These are phyloP conservation scores for Coleophoma crateriformis DNA, from an alignment of 2,329 filamentous ascomycete genomes.

Conservation along the genomic window DNA sequence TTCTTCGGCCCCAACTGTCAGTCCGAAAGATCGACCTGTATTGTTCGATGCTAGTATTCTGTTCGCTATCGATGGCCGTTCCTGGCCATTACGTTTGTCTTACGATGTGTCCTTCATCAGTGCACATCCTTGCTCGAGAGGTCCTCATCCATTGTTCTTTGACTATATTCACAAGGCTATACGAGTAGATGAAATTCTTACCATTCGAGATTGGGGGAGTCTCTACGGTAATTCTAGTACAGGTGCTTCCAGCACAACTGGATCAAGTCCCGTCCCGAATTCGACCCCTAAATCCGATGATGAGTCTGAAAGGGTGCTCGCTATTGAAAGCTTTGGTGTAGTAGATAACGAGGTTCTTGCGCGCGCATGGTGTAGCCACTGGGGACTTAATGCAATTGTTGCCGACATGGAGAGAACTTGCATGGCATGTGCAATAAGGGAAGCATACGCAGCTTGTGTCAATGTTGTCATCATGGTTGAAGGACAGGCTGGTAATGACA, in stretches of 20 bases:
- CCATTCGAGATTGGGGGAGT: conserved; percentile 57
- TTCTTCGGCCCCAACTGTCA: not conserved
- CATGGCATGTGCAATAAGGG: conserved; percentile 68
- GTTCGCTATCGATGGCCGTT: conserved; percentile 58
- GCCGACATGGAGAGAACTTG: conserved; percentile 60
- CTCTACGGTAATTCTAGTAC: not conserved
- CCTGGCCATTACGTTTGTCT: conserved; percentile 56
- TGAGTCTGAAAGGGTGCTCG: conserved; percentile 61
- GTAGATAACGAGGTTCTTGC: conserved; percentile 72
- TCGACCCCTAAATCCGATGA: conserved; percentile 29
- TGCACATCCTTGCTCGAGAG: conserved; percentile 59
- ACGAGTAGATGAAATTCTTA: conserved; percentile 58
- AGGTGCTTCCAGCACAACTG: not conserved
- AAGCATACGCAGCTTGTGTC: conserved; percentile 69
- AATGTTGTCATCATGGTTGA: conserved; percentile 67
- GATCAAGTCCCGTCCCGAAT: conserved; percentile 1
- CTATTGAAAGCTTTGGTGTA: conserved; percentile 68
- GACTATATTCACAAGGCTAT: conserved; percentile 60
- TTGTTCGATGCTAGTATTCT: conserved; percentile 56
- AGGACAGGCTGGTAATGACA: conserved; percentile 19
- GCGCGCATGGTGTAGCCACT: conserved; percentile 71
- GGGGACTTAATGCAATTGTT: conserved; percentile 66
- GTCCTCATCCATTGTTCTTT: conserved; percentile 66
- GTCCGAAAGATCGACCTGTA: conserved; percentile 28
- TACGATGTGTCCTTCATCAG: conserved; percentile 62